Evolutionary conservation across 2,329 filamentous ascomycete species (phyloP), one percentile per base, ranked within the genome.

Genomic region (Alternaria sp.): DNA sequence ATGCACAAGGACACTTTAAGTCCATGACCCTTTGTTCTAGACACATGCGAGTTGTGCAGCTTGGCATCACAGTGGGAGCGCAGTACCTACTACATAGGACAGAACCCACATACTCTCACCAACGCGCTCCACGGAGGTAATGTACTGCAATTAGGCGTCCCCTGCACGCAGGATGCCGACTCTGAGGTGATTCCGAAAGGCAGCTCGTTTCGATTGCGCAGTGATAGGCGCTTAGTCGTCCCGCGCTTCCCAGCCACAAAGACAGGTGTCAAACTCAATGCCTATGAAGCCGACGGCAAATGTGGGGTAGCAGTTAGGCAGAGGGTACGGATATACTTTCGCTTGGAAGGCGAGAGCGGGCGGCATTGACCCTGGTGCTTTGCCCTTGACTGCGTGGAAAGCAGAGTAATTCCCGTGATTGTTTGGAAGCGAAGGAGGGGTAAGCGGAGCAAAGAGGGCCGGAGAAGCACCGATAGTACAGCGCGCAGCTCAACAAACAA

Each of bases 401-500:
- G 46, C 36, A 32, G 12, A 57, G 57, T 57, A 60, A 57, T 51
- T 60, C 57, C 57, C 57, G 32, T 45, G 53, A 52, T 28, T 28
- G 27, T 43, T 38, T 20, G 48, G 54, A 57, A 60, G 58, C 58
- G 54, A 62, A 50, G 50, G 59, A 59, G 60, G 60, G 56, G 56
- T 56, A 56, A 63, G 57, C 53, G 60, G 60, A 63, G 46, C 46
- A 57, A 53, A 43, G 57, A 60, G 48, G 48, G 46, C 60, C 60
- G 60, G 54, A 53, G 51, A 60, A 55, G 57, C 52, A 44, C 46
- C 57, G 60, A 56, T 44, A 16, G 28, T 36, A 53, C 48, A 46
- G 51, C 60, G 40, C 60, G 57, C 60, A 63, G 57, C 60, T 63
- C 60, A 63, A 63, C 60, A 63, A 60, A 55, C 57, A 60, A 56